Base-by-base conservation (phyloP, 2,329 filamentous ascomycete species). In the Calonectria leucothoes region DNA sequence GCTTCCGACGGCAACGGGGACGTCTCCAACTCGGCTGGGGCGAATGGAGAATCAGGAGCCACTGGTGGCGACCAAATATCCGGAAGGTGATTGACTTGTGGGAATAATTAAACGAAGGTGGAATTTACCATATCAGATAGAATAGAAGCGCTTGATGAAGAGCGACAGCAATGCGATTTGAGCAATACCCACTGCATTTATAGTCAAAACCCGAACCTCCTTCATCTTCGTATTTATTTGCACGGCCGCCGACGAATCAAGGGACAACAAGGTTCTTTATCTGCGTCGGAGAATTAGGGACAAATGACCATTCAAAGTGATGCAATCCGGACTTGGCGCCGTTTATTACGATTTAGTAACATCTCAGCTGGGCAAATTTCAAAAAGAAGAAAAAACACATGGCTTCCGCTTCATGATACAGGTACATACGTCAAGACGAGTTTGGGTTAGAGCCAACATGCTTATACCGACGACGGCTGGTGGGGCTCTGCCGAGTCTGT, bases 121-220 rank as follows among this genome's bases (percentile, higher is more conserved):
- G n/a, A 37, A 37, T 31, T 20, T 15, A 29, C 17, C 37, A 33
- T 23, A 66, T 37, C 69, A 49, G 59, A 67, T 69, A 59, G 59
- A 67, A 31, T 68, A 63, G 59, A 68, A 17, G 49, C 45, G n/a
- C 66, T 42, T 55, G 29, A 23, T 37, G n/a, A 64, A 45, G 48
- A 64, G 45, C 45, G 42, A 27, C 35, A 64, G 57, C 57, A 39
- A 72, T 66, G 45, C 57, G 68, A 39, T 31, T 65, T 55, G 27
- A n/a, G 45, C 35, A 57, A 29, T 35, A 39, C n/a, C n/a, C 42
- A 55, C 31, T 63, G 37, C 15, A 64, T 48, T 48, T 23, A 37
- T 52, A 33, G 33, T 15, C 39, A n/a, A 29, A 4, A 35, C 29
- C 25, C 17, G 15, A 14, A 14, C 17, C 17, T 52, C 10, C 14